Evolutionary conservation across 345 rosid genomes (phyloP), one percentile per base, ranked within the genome.

Genomic region (Moricandia moricandioides): DNA sequence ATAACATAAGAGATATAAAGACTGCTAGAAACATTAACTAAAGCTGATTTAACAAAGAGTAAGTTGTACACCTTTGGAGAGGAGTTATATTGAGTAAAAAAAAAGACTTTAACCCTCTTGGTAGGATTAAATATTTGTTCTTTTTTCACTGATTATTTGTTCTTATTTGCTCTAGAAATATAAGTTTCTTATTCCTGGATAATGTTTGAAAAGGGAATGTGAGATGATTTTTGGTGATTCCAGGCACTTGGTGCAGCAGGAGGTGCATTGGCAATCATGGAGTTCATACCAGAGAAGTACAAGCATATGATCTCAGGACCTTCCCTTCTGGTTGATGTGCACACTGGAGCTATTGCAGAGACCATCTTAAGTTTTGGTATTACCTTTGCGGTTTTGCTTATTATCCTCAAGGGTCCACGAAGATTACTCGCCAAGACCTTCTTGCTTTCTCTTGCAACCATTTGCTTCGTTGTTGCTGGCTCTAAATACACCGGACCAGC

Each of bases 221-320:
- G 61, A 60, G 5, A 47, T 47, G 3, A 0, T 75, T 5, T 52
- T 9, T 13, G 72, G 72, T 77, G 57, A 65, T 82, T 68, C 17
- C 87, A 96, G 99, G 97, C 98, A 7, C 88, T 70, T 4, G 99
- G 99, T 66, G 98, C 99, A 18, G 95, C 84, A 45, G 98, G 87
- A 39, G 98, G 99, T 69, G 98, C 89, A 13, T 51, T 91, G 77
- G 93, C 97, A 5, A 82, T 92, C 65, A 70, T 85, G 89, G 91
- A 91, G 86, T 84, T 83, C 55, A 85, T 91, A 70, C 98, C 99
- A 43, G 52, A 34, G 8, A 83, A 88, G 66, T 88, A 87, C 78
- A 91, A 87, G 86, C 93, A 96, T 84, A 85, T 84, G 96, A 75
- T 96, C 35, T 84, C 70, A 8, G 99, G 96, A 0, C 99, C 99